A percentile compares a stretch with the other conserved stretches of the same genome.
Conservation (phyloP, 164 flowering plant species). For the Warburgia ugandensis region DNA sequence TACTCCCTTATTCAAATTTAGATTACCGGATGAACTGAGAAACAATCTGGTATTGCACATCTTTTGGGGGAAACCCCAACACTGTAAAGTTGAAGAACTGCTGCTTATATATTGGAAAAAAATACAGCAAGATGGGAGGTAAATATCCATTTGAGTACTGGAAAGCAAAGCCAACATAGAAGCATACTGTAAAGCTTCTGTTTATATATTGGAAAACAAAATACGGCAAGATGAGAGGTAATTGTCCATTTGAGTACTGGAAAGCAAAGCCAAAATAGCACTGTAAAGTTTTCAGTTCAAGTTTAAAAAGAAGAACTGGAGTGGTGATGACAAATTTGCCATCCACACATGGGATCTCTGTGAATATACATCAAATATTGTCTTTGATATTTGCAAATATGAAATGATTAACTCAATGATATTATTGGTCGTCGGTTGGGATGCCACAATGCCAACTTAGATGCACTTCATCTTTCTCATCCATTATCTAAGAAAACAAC, state of each 20-base stretch:
- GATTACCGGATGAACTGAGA: conserved; percentile 79
- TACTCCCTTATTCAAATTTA: conserved; percentile 88
- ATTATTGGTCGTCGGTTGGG: too few relatives aligned
- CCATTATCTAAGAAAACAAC: too few relatives aligned
- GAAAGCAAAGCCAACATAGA: too few relatives aligned
- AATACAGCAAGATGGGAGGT: background rate
- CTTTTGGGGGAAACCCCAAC: conserved; percentile 95
- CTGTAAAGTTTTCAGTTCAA: conserved; percentile 94
- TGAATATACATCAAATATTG: background rate
- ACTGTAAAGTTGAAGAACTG: conserved; percentile 37
- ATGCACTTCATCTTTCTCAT: too few relatives aligned
- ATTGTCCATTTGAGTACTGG: background rate
- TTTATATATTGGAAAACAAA: background rate
- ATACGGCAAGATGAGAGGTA: background rate
- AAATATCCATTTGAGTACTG: background rate
- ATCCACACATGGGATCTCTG: background rate
- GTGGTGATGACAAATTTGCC: conserved; percentile 61
- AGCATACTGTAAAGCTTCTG: too few relatives aligned
- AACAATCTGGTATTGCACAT: conserved; percentile 86
- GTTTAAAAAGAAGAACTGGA: conserved; percentile 83
- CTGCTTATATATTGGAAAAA: too few relatives aligned
- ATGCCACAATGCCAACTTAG: too few relatives aligned
- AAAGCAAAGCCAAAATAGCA: conserved; percentile 25
- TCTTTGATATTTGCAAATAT: background rate
- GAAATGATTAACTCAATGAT: background rate